Percentiles rank a stretch among this genome's conserved stretches.
phyloP scores from a whole-genome alignment of 2,329 filamentous ascomycete species.

The Intubia oerlemansii region DNA sequence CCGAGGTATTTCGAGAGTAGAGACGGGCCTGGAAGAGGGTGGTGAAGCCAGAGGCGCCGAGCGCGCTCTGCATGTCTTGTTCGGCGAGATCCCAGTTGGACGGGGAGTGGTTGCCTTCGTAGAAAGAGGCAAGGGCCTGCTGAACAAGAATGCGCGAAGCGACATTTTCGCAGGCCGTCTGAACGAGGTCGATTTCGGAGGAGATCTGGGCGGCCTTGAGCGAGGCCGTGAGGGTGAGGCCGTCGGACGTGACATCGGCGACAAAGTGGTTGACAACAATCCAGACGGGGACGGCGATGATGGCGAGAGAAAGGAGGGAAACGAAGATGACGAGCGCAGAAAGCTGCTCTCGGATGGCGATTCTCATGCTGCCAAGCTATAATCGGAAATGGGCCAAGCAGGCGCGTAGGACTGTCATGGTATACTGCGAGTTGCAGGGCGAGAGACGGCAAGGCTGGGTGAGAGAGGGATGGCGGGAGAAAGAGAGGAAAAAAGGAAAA shows the following conservation, averaged over 20 bases:
- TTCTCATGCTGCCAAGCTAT: constrained; percentile 56
- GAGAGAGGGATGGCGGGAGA: too few relatives aligned
- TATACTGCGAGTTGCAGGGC: too few relatives aligned
- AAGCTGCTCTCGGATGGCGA: constrained; percentile 76
- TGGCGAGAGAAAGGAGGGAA: constrained; percentile 51
- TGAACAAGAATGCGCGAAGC: constrained; percentile 44
- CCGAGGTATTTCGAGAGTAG: constrained; percentile 46
- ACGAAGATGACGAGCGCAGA: constrained; percentile 57
- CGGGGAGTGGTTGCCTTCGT: constrained; percentile 29
- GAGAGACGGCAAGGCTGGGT: too few relatives aligned
- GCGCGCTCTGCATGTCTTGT: constrained; percentile 49
- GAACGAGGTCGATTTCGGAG: constrained; percentile 57
- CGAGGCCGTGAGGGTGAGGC: constrained; percentile 58
- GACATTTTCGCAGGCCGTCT: constrained; percentile 52
- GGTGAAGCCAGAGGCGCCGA: constrained; percentile 35
- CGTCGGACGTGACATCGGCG: constrained; percentile 28
- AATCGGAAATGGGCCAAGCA: too few relatives aligned
- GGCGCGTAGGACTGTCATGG: too few relatives aligned
- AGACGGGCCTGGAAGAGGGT: constrained; percentile 51
- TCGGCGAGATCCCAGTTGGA: constrained; percentile 38
- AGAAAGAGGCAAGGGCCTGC: constrained; percentile 27
- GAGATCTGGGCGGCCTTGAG: constrained; percentile 69
- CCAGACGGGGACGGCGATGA: constrained; percentile 61
- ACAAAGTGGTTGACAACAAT: constrained; percentile 35
- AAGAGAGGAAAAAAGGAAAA: too few relatives aligned